Evolutionary conservation across 139 green algal genomes (phyloP).

Genomic region (Volvox reticuliferus): DNA sequence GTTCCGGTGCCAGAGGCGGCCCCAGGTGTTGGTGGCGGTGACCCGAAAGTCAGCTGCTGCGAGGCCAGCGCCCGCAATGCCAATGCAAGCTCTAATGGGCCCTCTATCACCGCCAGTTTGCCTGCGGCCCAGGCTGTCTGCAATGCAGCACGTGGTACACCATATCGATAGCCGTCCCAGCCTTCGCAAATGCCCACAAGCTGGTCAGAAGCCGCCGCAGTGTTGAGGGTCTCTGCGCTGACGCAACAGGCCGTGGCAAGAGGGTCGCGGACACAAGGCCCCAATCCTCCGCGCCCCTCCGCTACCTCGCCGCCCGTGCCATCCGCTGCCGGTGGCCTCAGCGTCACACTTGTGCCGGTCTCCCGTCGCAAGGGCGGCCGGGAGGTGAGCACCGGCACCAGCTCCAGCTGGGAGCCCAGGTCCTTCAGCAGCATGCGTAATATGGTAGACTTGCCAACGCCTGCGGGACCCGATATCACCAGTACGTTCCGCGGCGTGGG

Average conservation of each 20-base stretch:
- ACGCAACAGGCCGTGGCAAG: conserved; percentile 33
- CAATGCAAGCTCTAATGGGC: conserved; percentile 50
- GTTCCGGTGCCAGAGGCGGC: neutral
- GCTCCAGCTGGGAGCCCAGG: conserved; percentile 32
- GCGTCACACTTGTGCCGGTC: neutral
- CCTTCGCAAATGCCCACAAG: conserved; percentile 33
- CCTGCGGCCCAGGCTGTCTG: conserved; percentile 48
- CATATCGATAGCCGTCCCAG: conserved; percentile 55
- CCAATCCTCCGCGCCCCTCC: conserved; percentile 10
- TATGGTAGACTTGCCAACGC: conserved; percentile 60
- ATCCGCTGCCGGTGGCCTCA: neutral
- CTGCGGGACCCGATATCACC: conserved; percentile 59
- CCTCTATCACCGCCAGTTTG: conserved; percentile 64
- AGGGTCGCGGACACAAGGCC: neutral
- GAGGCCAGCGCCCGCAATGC: conserved; percentile 41
- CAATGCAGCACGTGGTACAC: conserved; percentile 31
- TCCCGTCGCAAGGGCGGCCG: conserved; percentile 45
- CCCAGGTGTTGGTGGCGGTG: neutral
- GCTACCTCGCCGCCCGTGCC: conserved; percentile 2
- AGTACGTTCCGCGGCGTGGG: conserved; percentile 51
- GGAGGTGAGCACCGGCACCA: conserved; percentile 50
- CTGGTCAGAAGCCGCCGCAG: neutral
- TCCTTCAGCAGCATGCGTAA: conserved; percentile 55
- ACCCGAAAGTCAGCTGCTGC: neutral
- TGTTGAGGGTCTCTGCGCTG: neutral